phyloP scores from a whole-genome alignment of 441 rosid genomes.

The Brassica balearica region DNA sequence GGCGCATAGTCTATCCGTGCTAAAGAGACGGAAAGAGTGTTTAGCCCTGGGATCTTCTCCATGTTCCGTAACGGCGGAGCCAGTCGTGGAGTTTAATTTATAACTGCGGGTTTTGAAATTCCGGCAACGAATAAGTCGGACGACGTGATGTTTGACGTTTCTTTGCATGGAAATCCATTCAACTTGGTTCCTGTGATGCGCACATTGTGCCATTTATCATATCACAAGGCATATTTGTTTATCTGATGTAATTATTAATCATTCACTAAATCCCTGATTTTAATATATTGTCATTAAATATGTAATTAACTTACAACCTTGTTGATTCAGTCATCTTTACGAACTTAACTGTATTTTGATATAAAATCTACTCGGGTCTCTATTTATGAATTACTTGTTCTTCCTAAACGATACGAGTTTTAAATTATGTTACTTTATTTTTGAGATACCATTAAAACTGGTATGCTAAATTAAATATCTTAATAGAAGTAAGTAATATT shows the following conservation, averaged over 20 bases:
- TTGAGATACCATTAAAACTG: too few relatives aligned
- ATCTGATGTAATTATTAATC: neutral
- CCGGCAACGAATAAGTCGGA: conserved; percentile 76
- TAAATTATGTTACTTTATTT: too few relatives aligned
- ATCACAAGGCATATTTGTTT: neutral
- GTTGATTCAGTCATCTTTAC: too few relatives aligned
- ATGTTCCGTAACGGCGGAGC: conserved; percentile 67
- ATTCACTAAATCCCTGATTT: neutral
- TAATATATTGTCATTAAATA: neutral
- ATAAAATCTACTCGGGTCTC: too few relatives aligned
- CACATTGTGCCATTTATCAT: conserved; percentile 22
- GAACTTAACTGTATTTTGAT: too few relatives aligned
- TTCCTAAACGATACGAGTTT: too few relatives aligned
- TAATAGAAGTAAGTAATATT: conserved; percentile 22
- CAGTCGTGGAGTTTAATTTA: conserved; percentile 48
- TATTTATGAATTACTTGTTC: too few relatives aligned
- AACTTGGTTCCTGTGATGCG: conserved; percentile 54
- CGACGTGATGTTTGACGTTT: conserved; percentile 57
- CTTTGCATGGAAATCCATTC: conserved; percentile 82
- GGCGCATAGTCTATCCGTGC: conserved; percentile 74
- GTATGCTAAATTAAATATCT: too few relatives aligned
- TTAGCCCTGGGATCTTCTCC: conserved; percentile 79
- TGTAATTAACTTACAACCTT: too few relatives aligned
- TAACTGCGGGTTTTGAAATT: conserved; percentile 57
- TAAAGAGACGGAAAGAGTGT: conserved; percentile 80